Percentiles rank a stretch among this genome's conserved stretches.
These are phyloP conservation scores for Leucoagaricus sp. DNA, from an alignment of 1,284 basidiomycete species.

Conservation along the genomic window DNA sequence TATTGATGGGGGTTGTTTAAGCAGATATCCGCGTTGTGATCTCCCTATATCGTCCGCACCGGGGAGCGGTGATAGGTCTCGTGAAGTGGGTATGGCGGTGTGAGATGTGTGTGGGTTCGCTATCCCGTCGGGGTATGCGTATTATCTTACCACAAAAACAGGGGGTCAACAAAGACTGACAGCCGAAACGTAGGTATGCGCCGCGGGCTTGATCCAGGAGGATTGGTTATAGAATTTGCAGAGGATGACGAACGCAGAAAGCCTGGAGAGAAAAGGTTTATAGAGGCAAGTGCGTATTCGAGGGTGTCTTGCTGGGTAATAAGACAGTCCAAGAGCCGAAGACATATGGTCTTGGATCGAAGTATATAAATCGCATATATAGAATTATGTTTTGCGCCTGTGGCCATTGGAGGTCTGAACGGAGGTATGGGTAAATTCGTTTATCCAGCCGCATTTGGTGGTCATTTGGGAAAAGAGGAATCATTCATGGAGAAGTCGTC, in stretches of 20 bases:
- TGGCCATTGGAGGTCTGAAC: background rate
- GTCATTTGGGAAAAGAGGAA: background rate
- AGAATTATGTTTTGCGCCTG: background rate
- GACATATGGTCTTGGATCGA: background rate
- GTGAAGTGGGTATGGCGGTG: no score
- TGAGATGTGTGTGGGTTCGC: no score
- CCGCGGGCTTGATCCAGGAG: no score
- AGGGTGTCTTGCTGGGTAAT: background rate
- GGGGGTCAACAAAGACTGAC: no score
- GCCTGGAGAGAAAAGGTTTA: background rate
- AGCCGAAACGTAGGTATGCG: no score
- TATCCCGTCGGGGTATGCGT: no score
- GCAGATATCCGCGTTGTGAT: background rate
- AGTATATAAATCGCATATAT: background rate
- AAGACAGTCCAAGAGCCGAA: background rate
- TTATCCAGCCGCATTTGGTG: conserved; percentile 9
- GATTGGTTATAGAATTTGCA: no score
- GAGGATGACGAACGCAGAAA: background rate
- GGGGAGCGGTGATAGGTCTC: background rate
- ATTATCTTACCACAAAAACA: no score
- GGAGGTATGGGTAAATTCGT: background rate
- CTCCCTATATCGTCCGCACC: background rate
- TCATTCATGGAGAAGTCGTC: background rate
- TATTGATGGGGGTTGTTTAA: conserved; percentile 4
- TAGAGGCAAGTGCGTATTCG: background rate